Conservation (phyloP, 2,329 filamentous ascomycete genomes). For the Juglanconis juglandina region DNA sequence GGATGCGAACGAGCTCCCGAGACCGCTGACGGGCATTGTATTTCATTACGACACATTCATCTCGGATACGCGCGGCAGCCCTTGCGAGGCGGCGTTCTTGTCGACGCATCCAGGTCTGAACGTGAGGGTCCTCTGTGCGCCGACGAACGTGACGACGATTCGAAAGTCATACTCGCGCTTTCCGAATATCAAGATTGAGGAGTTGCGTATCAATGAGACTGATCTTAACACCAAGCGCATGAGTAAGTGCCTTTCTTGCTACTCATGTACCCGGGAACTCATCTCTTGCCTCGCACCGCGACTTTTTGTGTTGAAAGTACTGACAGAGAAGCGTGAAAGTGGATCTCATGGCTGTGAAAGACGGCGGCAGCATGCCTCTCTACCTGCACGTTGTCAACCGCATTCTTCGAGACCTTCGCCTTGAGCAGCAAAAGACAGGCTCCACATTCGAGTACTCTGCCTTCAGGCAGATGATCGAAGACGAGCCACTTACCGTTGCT, state of each 20-base stretch:
- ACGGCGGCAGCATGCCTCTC: background rate
- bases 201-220: constrained; percentile 46
- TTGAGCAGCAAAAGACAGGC: constrained; percentile 36
- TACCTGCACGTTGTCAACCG: constrained; percentile 44
- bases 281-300: too few species aligned
- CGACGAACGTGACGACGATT: constrained; percentile 46
- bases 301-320: background rate
- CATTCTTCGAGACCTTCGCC: constrained; percentile 55
- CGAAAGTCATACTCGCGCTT: constrained; percentile 39
- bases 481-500: constrained; percentile 37
- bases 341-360: background rate
- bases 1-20: constrained; percentile 41
- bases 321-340: background rate
- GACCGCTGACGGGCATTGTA: constrained; percentile 56
- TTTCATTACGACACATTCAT: constrained; percentile 63
- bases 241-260: constrained; percentile 18
- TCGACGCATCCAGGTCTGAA: constrained; percentile 38
- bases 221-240: constrained; percentile 57
- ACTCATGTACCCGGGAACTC: background rate
- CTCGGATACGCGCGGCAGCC: constrained; percentile 42
- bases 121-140: constrained; percentile 53
- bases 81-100: constrained; percentile 60
- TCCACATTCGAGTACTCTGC: constrained; percentile 45
- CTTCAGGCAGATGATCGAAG: constrained; percentile 39
- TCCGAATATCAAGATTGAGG: constrained; percentile 43